These are phyloP conservation scores for Malus asiatica DNA, from an alignment of 306 rosid species.

Conservation along the genomic window DNA sequence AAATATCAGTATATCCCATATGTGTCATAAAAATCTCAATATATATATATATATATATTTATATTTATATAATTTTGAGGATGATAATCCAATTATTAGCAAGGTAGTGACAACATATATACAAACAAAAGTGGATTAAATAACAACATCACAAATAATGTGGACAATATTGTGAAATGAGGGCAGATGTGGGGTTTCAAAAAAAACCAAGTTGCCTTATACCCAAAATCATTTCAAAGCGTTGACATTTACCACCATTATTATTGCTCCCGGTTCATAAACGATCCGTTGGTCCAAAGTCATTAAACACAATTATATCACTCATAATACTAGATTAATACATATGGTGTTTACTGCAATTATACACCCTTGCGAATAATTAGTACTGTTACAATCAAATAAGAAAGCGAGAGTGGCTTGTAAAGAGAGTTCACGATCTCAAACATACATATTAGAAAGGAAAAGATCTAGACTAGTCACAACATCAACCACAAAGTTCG, in stretches of 20 bases:
- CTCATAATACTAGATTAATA: neutral
- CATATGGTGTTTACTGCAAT: neutral
- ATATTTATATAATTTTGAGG: neutral
- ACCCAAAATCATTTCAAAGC: neutral
- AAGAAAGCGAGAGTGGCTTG: no score
- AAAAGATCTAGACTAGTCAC: no score
- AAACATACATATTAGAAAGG: no score
- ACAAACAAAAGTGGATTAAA: neutral
- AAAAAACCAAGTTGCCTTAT: neutral
- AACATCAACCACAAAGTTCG: no score
- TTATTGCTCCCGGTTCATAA: neutral
- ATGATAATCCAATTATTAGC: constrained; percentile 1
- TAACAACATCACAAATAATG: neutral
- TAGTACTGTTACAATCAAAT: no score
- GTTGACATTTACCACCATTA: neutral
- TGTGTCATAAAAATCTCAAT: neutral
- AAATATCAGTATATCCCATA: neutral
- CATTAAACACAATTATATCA: neutral
- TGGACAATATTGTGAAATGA: neutral
- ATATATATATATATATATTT: no score
- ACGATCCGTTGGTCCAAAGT: neutral
- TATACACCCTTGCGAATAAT: no score
- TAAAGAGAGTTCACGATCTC: no score
- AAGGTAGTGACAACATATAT: neutral
- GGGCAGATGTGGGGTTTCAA: neutral